Conservation (phyloP, 2,329 filamentous ascomycete genomes). For the Gaeumannomyces tritici region DNA sequence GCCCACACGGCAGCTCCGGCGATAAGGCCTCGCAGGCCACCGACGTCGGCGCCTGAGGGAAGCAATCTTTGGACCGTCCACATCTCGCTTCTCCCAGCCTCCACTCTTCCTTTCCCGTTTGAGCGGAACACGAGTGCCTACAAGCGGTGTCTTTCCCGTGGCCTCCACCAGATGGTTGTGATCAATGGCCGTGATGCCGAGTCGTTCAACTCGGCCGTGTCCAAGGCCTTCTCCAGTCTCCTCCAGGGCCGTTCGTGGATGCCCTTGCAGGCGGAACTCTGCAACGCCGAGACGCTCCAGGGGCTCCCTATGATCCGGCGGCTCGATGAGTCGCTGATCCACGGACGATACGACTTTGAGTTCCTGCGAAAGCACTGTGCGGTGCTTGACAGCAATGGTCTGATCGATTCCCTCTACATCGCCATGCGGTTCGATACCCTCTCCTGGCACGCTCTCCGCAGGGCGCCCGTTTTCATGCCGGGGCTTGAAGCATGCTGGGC, state of each 20-base stretch:
- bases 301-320: conserved; percentile 51
- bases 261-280: conserved; percentile 48
- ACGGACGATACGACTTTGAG: conserved; percentile 33
- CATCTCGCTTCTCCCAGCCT: conserved; percentile 46
- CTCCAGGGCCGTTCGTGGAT: conserved; percentile 43
- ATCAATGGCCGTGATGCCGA: conserved; percentile 37
- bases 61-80: conserved; percentile 46
- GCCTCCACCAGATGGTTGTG: conserved; percentile 47
- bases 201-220: conserved; percentile 39
- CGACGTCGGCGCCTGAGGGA: conserved; percentile 11
- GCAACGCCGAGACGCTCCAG: conserved; percentile 42
- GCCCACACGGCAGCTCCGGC: background rate
- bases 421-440: conserved; percentile 43
- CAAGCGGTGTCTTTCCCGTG: conserved; percentile 50
- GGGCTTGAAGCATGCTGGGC: conserved; percentile 47
- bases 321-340: conserved; percentile 32
- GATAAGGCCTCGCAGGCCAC: background rate
- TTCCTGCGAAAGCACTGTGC: conserved; percentile 46
- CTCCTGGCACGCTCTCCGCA: conserved; percentile 44
- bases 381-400: conserved; percentile 42
- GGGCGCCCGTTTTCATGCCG: conserved; percentile 36
- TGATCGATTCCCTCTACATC: conserved; percentile 50
- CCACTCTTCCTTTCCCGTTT: conserved; percentile 46
- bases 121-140: conserved; percentile 53
- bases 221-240: conserved; percentile 37